A percentile compares a stretch with the other conserved stretches of the same genome.
Evolutionary conservation across 225 moss, liverwort and hornwort species (phyloP).

Genomic region (Bryoerythrophyllum caledonicum): DNA sequence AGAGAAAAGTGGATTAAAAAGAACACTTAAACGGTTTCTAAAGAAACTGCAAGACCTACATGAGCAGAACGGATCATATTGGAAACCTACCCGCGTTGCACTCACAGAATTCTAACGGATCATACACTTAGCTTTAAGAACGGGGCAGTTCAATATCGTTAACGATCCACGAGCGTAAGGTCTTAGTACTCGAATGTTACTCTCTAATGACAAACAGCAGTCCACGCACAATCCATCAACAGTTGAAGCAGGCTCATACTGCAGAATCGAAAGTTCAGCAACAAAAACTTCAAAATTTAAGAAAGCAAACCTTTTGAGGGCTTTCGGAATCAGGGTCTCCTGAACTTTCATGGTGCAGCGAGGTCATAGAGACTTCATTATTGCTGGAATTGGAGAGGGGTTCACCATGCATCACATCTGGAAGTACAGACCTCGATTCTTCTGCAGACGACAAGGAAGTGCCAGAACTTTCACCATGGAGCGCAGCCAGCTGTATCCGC

Average conservation of each 20-base stretch:
- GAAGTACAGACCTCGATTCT: constrained; percentile 30
- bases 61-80: not conserved
- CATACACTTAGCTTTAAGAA: not conserved
- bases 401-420: constrained; percentile 28
- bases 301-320: constrained; percentile 32
- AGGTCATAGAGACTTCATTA: constrained; percentile 25
- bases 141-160: constrained; percentile 7
- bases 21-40: not conserved
- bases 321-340: constrained; percentile 30
- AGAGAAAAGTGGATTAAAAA: not conserved
- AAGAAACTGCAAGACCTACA: not conserved
- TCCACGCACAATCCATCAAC: constrained; percentile 17
- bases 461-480: constrained; percentile 44
- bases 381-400: constrained; percentile 26
- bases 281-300: constrained; percentile 1
- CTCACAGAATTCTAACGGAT: not conserved
- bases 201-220: constrained; percentile 1
- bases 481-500: constrained; percentile 56
- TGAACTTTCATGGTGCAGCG: constrained; percentile 33
- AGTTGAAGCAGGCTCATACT: constrained; percentile 20
- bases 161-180: not conserved
- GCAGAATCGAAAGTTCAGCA: constrained; percentile 16
- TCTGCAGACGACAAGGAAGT: constrained; percentile 40
- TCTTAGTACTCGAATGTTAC: constrained; percentile 11
- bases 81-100: not conserved